Evolutionary conservation across 108 stramenopile genomes (phyloP), one percentile per base, ranked within the genome.

Genomic region (Nannochloropsis granulata): DNA sequence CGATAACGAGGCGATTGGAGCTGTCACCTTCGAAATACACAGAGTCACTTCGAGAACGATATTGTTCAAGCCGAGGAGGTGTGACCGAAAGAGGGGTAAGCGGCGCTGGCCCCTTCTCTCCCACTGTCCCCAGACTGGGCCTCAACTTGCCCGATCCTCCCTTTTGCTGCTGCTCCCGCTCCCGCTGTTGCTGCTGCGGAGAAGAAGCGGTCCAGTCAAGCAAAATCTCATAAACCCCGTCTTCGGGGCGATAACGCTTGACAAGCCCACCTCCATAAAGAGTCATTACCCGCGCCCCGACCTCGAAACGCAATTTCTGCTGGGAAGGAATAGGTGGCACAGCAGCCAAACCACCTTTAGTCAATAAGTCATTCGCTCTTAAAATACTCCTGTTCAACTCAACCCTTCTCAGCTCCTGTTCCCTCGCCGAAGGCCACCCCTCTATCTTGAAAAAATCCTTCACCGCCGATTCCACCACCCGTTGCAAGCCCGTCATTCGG

Each of bases 151-250:
- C 5, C 34, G 34, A 34, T 34, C 34, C 34, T 34, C 34, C 34
- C 25, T 14, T 82, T 25, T 12, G 34, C 24, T 13, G 21, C 56
- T 71, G 56, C 56, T 71, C 21, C 56, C n/a, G 56, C n/a, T 71
- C 56, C 56, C 56, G 56, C 56, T 71, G 56, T 71, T 71, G 56
- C 56, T 71, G 56, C 56, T 71, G 56, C 7, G 56, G n/a, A 71
- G n/a, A 5, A 71, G 56, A 71, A 10, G 21, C 16, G 16, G 56
- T 71, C 56, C 56, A 71, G 56, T 71, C 56, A 5, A 88, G 79
- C 25, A 42, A n/a, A 5, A 91, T 88, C 79, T 87, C 83, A 83
- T 91, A 91, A 21, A 89, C 81, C 12, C 88, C 90, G 23, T 91
- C 90, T 3, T 84, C 83, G 5, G 42, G 45, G 43, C 90, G 88